These are phyloP conservation scores for Neurospora sp. DNA, from an alignment of 495 filamentous ascomycete genomes.

Conservation along the genomic window DNA sequence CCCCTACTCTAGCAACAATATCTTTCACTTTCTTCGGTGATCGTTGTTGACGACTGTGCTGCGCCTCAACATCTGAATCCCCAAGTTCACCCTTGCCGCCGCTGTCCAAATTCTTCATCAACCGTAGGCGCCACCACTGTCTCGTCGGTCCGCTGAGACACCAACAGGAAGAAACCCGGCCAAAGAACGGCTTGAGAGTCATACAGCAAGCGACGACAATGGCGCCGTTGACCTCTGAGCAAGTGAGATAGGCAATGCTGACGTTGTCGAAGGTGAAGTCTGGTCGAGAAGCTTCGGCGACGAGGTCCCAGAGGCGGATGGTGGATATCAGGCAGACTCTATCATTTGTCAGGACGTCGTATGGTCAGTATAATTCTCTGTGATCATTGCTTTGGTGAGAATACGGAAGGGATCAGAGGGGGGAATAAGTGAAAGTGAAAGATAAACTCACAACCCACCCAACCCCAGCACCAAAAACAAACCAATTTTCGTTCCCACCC, in stretches of 20 bases:
- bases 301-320: constrained; percentile 21
- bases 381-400: background rate
- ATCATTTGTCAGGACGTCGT: background rate
- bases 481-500: constrained; percentile 10
- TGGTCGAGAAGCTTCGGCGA: constrained; percentile 3
- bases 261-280: constrained; percentile 20
- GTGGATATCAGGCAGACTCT: constrained; percentile 17
- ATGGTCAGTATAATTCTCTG: background rate
- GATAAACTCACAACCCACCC: constrained; percentile 5
- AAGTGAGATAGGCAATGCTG: constrained; percentile 19
- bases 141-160: background rate
- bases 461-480: constrained; percentile 16
- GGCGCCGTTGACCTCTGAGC: constrained; percentile 25
- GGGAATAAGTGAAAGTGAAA: background rate
- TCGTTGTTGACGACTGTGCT: background rate
- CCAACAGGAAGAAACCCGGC: background rate
- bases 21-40: background rate
- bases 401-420: background rate
- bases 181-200: constrained; percentile 19
- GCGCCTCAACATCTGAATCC: background rate
- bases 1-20: background rate
- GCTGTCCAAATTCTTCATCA: background rate
- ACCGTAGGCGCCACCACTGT: background rate
- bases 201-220: constrained; percentile 28
- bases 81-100: background rate